Evolutionary conservation across 495 filamentous ascomycete species (phyloP).

Genomic region (Aspergillus panamensis): DNA sequence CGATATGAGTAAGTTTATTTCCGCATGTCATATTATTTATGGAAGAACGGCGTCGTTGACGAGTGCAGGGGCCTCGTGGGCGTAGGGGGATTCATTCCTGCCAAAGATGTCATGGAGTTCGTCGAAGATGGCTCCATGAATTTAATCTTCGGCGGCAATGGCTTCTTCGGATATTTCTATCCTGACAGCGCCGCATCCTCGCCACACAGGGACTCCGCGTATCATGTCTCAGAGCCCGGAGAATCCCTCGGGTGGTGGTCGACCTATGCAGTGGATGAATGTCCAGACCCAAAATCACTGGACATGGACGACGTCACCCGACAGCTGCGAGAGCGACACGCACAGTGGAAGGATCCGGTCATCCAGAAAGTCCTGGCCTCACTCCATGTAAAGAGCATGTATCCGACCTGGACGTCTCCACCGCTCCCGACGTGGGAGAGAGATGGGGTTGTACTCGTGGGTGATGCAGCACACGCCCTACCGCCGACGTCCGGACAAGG

Average conservation of each 20-base stretch:
- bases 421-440: constrained; percentile 47
- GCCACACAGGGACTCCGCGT: constrained; percentile 25
- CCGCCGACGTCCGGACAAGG: constrained; percentile 47
- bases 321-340: constrained; percentile 45
- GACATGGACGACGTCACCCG: constrained; percentile 36
- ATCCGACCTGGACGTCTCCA: constrained; percentile 51
- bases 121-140: constrained; percentile 46
- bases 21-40: neutral
- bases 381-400: constrained; percentile 43
- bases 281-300: constrained; percentile 36
- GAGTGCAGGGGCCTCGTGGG: constrained; percentile 44
- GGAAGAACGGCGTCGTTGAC: neutral
- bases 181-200: constrained; percentile 22
- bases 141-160: constrained; percentile 50
- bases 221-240: constrained; percentile 32
- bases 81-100: constrained; percentile 51
- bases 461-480: constrained; percentile 49
- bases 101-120: constrained; percentile 21
- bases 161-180: constrained; percentile 57
- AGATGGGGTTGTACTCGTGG: constrained; percentile 38
- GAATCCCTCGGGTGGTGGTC: constrained; percentile 47
- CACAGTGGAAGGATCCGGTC: constrained; percentile 48
- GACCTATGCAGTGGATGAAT: constrained; percentile 39
- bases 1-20: constrained; percentile 32
- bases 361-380: constrained; percentile 43